Evolutionary conservation across 2,329 filamentous ascomycete species (phyloP), one percentile per base, ranked within the genome.

Genomic region (Fusarium agapanthi): DNA sequence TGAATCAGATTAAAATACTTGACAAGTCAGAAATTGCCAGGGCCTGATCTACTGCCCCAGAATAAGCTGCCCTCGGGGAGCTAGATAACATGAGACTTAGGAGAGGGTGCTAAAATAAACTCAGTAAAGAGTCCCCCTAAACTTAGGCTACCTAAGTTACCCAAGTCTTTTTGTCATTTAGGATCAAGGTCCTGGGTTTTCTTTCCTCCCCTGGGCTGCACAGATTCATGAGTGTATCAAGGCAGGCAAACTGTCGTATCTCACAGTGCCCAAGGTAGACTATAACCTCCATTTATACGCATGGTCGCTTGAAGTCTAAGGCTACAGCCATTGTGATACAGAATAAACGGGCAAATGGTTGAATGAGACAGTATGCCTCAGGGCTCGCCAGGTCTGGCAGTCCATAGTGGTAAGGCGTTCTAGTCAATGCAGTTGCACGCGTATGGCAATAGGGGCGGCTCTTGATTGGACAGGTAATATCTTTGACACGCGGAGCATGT

Each of bases 401-500:
- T n/a, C 32, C 45, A 59, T 59, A 50, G n/a, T 45, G 51, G 37
- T 58, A 56, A 67, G 66, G 70, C 70, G 61, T 67, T 73, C 45
- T 67, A 55, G 57, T 37, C 37, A 48, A 62, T 71, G 70, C 66
- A 63, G 35, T 54, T 34, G 63, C 53, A 69, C 53, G 30, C 37
- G 59, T 60, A 48, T 26, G 45, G 47, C 45, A 24, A 55, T 53
- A 60, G n/a, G 44, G 32, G 26, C 16, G 24, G 26, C 11, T 22
- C 32, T 9, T 64, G 71, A 68, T 73, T 73, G 62, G 70, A 15
- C 12, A 16, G 24, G 24, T 16, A 64, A 47, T 73, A 56, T 69
- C 62, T 55, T 51, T 71, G 71, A 55, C 62, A 74, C 71, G 61
- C 70, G 38, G 50, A 68, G 43, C 41, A 44, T 74, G 71, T 71